Evolutionary conservation across 2,329 filamentous ascomycete genomes (phyloP), one percentile per base, ranked within the genome.

Genomic region (Pseudogymnoascus sp.): DNA sequence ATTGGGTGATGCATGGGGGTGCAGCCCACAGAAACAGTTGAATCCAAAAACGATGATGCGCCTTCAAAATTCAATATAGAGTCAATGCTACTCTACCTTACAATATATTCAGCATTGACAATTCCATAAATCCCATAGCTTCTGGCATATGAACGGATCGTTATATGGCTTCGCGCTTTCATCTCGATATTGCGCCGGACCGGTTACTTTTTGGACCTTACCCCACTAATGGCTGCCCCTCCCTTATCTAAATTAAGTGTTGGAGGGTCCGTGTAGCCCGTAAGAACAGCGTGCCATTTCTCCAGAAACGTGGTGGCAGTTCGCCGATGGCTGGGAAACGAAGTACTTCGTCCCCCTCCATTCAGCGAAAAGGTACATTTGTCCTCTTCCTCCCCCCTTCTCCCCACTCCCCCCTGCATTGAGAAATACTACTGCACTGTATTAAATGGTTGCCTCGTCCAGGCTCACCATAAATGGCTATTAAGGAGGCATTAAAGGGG

Each of bases 221-320:
- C 45, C 45, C 45, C 45, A 55, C 45, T 55, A 55, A 33, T 55
- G 45, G 45, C 21, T 55, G 45, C 45, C 45, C 45, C 45, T 55
- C 45, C 45, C 45, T 55, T 55, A 55, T 55, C 45, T 55, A 55
- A 55, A 55, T 55, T 55, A 55, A 55, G 45, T 55, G n/a, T 9
- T 55, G 27, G 45, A 55, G 45, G 45, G 45, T 55, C 45, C 45
- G 45, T 55, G 45, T 55, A 55, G 45, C 8, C 45, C 45, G 45
- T 33, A 55, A 55, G 45, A 55, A 55, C 45, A 55, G 45, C 45
- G 45, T 55, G 45, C 45, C 45, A 55, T 55, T 33, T 55, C n/a
- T 55, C 45, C 45, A 52, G 45, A 52, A 52, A 52, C 45, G 45
- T 52, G 45, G 45, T 52, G 45, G 27, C 13, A 52, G 7, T 31